Evolutionary conservation across 441 rosid species (phyloP), one percentile per base, ranked within the genome.

Genomic region (Lepidium campestre): DNA sequence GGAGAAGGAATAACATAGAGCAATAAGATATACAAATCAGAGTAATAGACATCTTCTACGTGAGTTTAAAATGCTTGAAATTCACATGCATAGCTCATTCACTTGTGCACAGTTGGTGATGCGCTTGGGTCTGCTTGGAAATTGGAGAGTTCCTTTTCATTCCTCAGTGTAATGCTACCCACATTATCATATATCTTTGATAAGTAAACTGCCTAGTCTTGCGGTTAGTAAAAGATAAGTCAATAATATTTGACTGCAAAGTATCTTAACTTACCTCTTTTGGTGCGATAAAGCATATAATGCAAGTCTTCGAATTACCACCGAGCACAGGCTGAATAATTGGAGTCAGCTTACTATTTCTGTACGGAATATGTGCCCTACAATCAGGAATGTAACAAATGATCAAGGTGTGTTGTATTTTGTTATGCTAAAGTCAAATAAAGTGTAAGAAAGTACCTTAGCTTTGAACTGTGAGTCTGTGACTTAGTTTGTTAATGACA

Each of bases 261-360:
- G 18, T 6, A 52, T 37, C 46, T 41, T 49, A 9, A 29, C 73
- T 41, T 57, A 93, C 96, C 97, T 91, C 95, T 84, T 89, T 97
- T 66, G 97, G 97, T 63, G 97, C 96, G 53, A 93, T 48, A 13
- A 95, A 91, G 72, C 99, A 89, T 75, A 93, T 93, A 67, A 93
- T 89, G 61, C 97, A 89, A 62, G 97, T 91, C 79, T 91, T 93
- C 3, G 96, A 95, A 73, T 93, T 93, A 25, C 99, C 99, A 37
- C 99, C 99, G 14, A 93, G 90, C 31, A 96, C 95, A 78, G 96
- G 93, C 79, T 93, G 96, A 70, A 93, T 95, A 73, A 93, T 93
- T 40, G 96, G 93, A 64, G 99, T 93, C 71, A 93, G 78, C 80
- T 93, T 93, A 74, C 97, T 93, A 80, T 93, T 97, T 61, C 99